These are phyloP conservation scores for Aspergillus niger DNA, from an alignment of 2,329 filamentous ascomycete genomes.

Conservation along the genomic window DNA sequence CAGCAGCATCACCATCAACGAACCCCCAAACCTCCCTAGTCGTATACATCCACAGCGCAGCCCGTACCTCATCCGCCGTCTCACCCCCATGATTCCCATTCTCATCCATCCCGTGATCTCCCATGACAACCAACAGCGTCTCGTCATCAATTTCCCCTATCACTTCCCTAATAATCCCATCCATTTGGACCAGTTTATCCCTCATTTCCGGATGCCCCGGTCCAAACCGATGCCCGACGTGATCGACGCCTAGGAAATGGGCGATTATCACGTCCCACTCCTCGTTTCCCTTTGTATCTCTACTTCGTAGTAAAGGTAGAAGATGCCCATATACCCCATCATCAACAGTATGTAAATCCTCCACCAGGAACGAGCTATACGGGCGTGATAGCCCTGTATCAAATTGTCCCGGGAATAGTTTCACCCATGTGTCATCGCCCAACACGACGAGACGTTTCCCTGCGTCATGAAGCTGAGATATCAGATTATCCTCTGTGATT, in stretches of 20 bases:
- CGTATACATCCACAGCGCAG: constrained; percentile 97
- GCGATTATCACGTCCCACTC: constrained; percentile 89
- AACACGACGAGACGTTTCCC: constrained; percentile 82
- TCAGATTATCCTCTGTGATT: constrained; percentile 85
- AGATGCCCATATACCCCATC: constrained; percentile 90
- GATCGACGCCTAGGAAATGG: constrained; percentile 91
- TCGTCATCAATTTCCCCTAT: constrained; percentile 74
- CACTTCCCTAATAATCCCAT: constrained; percentile 71
- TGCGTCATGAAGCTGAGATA: constrained; percentile 63
- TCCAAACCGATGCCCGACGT: constrained; percentile 92
- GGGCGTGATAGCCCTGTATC: constrained; percentile 78
- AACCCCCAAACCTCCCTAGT: constrained; percentile 58
- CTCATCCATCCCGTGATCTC: constrained; percentile 68
- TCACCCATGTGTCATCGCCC: constrained; percentile 94
- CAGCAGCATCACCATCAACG: not conserved
- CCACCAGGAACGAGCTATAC: constrained; percentile 97
- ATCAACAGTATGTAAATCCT: constrained; percentile 94
- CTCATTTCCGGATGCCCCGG: constrained; percentile 90
- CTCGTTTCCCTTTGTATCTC: constrained; percentile 46
- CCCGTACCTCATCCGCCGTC: constrained; percentile 90
- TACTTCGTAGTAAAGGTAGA: constrained; percentile 67
- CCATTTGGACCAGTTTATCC: constrained; percentile 87
- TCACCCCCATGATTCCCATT: constrained; percentile 87
- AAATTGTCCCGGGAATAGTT: constrained; percentile 87
- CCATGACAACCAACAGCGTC: constrained; percentile 93